Conservation (phyloP, 768 basidiomycete species). For the Roridomyces roridus region DNA sequence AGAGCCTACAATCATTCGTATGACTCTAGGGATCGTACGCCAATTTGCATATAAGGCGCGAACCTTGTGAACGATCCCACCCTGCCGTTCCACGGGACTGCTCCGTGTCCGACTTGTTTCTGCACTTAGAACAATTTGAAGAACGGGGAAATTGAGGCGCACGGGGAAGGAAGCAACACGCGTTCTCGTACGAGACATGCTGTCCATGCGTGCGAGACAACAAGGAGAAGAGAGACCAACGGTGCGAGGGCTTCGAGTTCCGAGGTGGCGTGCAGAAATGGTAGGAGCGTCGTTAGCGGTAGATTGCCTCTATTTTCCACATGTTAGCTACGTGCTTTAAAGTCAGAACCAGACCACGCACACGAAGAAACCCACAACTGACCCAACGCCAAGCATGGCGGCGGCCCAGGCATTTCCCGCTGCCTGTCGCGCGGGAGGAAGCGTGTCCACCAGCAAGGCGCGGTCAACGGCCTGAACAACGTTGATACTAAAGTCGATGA, state of each 20-base stretch:
- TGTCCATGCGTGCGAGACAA: slow-evolving; percentile 69
- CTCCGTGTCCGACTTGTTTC: no score
- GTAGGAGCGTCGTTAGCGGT: slow-evolving; percentile 71
- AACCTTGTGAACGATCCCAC: no score
- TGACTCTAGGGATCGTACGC: slow-evolving; percentile 72
- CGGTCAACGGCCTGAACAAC: slow-evolving; percentile 91
- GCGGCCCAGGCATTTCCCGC: slow-evolving; percentile 95
- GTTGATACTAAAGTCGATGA: slow-evolving; percentile 71
- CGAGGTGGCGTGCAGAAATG: slow-evolving; percentile 73
- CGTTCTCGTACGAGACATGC: slow-evolving; percentile 71
- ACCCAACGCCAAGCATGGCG: slow-evolving; percentile 87
- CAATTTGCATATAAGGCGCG: slow-evolving; percentile 55
- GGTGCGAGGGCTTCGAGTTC: slow-evolving; percentile 85
- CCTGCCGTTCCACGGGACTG: no score
- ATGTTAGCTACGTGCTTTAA: neutral
- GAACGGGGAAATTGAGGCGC: neutral
- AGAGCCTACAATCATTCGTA: slow-evolving; percentile 76
- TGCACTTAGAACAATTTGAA: no score
- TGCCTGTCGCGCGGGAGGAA: slow-evolving; percentile 78
- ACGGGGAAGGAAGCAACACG: slow-evolving; percentile 55
- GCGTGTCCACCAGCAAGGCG: slow-evolving; percentile 85
- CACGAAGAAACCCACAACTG: slow-evolving; percentile 89
- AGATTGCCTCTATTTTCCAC: slow-evolving; percentile 71
- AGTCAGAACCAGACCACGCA: slow-evolving; percentile 45
- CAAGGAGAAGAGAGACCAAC: slow-evolving; percentile 70